Conservation (phyloP, 345 rosid species). For the Gynandropsis gynandra region DNA sequence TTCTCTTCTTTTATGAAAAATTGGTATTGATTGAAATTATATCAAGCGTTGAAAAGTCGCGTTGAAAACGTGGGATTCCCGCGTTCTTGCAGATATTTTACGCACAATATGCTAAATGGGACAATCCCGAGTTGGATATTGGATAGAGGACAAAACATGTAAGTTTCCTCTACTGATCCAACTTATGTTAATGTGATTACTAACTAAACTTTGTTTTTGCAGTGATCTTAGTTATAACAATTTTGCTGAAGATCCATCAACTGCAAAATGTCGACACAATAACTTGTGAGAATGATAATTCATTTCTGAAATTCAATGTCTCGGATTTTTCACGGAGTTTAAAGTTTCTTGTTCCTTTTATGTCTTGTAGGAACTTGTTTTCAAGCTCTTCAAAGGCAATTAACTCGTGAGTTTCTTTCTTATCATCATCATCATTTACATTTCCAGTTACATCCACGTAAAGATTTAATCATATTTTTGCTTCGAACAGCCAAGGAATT, state of each 20-base stretch:
- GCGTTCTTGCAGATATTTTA: slow-evolving; percentile 24
- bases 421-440: neutral
- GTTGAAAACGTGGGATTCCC: slow-evolving; percentile 7
- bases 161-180: slow-evolving; percentile 20
- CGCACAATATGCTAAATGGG: slow-evolving; percentile 42
- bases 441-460: slow-evolving; percentile 3
- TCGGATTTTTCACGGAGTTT: slow-evolving; percentile 9
- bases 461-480: slow-evolving; percentile 2
- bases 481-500: slow-evolving; percentile 17
- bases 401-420: slow-evolving; percentile 33
- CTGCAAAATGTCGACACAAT: slow-evolving; percentile 26
- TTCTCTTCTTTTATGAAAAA: slow-evolving; percentile 5
- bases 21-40: too few species aligned
- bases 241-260: slow-evolving; percentile 29
- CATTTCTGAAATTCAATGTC: slow-evolving; percentile 4
- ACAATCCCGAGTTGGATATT: slow-evolving; percentile 39
- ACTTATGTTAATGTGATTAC: neutral
- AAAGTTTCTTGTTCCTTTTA: slow-evolving; percentile 11
- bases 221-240: slow-evolving; percentile 72
- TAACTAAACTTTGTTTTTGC: slow-evolving; percentile 15
- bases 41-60: too few species aligned
- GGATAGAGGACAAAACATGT: slow-evolving; percentile 38
- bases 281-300: slow-evolving; percentile 30
- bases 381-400: slow-evolving; percentile 39
- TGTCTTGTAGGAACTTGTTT: slow-evolving; percentile 37